phyloP scores from a whole-genome alignment of 345 rosid species.

The Zanthoxylum bungeanum region DNA sequence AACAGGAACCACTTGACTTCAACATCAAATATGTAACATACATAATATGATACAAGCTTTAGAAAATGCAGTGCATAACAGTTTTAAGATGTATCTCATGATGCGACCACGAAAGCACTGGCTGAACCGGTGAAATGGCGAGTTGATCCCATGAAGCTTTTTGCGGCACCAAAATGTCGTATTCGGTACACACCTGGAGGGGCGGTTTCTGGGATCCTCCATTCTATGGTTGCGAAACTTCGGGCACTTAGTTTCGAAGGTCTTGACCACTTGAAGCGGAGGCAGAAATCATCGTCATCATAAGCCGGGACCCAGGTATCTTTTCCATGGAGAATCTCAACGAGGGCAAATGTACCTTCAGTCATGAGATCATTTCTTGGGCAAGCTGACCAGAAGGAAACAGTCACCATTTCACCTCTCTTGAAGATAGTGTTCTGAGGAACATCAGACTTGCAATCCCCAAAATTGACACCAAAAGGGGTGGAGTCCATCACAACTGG shows the following conservation, averaged over 20 bases:
- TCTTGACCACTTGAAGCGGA: slow-evolving; percentile 84
- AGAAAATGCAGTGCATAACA: not conserved
- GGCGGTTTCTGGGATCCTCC: slow-evolving; percentile 78
- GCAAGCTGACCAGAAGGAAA: slow-evolving; percentile 91
- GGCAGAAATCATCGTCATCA: slow-evolving; percentile 93
- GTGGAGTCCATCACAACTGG: slow-evolving; percentile 87
- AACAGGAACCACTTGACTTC: not conserved
- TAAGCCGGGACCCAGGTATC: slow-evolving; percentile 80
- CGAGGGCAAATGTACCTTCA: slow-evolving; percentile 88
- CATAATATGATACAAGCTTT: not conserved
- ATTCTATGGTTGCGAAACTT: slow-evolving; percentile 76
- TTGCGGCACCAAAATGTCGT: slow-evolving; percentile 70
- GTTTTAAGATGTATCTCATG: slow-evolving; percentile 19
- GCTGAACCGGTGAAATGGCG: slow-evolving; percentile 72
- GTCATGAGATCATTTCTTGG: slow-evolving; percentile 93
- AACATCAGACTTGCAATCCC: slow-evolving; percentile 73
- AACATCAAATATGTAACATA: not conserved
- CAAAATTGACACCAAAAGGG: slow-evolving; percentile 64
- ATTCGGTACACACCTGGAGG: slow-evolving; percentile 77
- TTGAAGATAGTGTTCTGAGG: slow-evolving; percentile 69
- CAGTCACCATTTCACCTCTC: slow-evolving; percentile 65
- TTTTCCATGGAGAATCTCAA: slow-evolving; percentile 65
- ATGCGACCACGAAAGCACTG: slow-evolving; percentile 65
- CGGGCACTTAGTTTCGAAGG: slow-evolving; percentile 63
- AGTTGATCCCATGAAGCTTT: slow-evolving; percentile 46